phyloP scores from a whole-genome alignment of 495 filamentous ascomycete genomes.

The Neurospora sp. region DNA sequence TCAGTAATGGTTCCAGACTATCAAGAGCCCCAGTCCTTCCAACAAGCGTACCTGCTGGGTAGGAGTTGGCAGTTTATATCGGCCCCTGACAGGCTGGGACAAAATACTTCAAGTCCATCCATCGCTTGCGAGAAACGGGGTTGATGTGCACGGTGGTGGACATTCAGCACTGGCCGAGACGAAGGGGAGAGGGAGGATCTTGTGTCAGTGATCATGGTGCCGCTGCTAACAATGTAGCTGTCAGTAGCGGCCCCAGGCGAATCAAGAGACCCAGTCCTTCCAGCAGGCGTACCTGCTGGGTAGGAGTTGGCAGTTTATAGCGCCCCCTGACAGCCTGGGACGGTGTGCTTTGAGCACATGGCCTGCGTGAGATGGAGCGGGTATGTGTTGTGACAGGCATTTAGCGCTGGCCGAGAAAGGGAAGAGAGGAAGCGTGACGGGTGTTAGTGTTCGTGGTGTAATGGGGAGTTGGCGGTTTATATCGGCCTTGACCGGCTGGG shows the following conservation, averaged over 20 bases:
- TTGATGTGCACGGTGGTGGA: too few relatives aligned
- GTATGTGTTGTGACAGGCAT: neutral
- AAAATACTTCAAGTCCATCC: too few relatives aligned
- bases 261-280: neutral
- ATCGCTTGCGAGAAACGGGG: too few relatives aligned
- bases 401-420: too few relatives aligned
- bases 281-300: neutral
- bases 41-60: neutral
- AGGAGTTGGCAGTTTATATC: neutral
- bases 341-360: neutral
- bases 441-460: too few relatives aligned
- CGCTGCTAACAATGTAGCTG: too few relatives aligned
- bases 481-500: too few relatives aligned
- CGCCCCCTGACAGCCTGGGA: neutral
- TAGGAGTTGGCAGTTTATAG: neutral
- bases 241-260: neutral
- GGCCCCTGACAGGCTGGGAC: neutral
- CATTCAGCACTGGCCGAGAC: too few relatives aligned
- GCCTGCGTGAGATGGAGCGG: neutral
- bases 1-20: too few relatives aligned
- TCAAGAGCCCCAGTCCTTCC: neutral
- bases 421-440: neutral
- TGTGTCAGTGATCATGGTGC: too few relatives aligned
- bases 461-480: too few relatives aligned
- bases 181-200: too few relatives aligned